These are phyloP conservation scores for Elsinoe perseae DNA, from an alignment of 2,329 filamentous ascomycete genomes.

Conservation along the genomic window DNA sequence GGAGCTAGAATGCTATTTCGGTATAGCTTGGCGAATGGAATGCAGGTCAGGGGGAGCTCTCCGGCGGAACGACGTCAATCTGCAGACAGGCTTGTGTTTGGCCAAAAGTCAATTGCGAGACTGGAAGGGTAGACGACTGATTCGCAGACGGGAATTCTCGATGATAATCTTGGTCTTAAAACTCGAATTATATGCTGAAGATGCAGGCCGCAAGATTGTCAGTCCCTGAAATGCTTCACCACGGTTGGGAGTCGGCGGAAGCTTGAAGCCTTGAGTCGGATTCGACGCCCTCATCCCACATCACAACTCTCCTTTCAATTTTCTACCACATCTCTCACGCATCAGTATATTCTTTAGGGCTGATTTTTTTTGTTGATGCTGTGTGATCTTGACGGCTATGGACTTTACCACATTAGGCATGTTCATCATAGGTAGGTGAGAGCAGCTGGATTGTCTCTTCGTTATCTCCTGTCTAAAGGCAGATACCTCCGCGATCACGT, in stretches of 20 bases:
- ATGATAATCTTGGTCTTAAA: no score
- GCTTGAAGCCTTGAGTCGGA: not conserved
- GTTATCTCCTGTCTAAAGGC: constrained; percentile 3
- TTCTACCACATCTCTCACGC: not conserved
- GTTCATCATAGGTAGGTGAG: constrained; percentile 52
- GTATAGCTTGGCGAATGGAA: constrained; percentile 14
- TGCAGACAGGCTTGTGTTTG: not conserved
- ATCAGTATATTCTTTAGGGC: not conserved
- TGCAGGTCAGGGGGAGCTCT: constrained; percentile 14
- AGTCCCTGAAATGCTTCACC: constrained; percentile 7
- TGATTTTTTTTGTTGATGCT: not conserved
- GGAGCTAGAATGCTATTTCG: constrained; percentile 5
- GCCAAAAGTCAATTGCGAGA: not conserved
- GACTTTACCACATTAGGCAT: constrained; percentile 56
- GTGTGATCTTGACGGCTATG: constrained; percentile 25
- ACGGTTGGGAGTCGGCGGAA: not conserved
- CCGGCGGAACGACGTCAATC: constrained; percentile 8
- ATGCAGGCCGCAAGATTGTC: not conserved
- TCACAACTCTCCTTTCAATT: not conserved
- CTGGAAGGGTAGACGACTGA: no score
- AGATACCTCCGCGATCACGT: not conserved
- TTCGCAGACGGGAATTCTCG: not conserved
- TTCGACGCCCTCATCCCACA: not conserved
- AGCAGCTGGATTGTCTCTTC: constrained; percentile 5
- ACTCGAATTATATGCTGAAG: not conserved